Conservation (phyloP, 768 basidiomycete genomes). For the Mycena pura region DNA sequence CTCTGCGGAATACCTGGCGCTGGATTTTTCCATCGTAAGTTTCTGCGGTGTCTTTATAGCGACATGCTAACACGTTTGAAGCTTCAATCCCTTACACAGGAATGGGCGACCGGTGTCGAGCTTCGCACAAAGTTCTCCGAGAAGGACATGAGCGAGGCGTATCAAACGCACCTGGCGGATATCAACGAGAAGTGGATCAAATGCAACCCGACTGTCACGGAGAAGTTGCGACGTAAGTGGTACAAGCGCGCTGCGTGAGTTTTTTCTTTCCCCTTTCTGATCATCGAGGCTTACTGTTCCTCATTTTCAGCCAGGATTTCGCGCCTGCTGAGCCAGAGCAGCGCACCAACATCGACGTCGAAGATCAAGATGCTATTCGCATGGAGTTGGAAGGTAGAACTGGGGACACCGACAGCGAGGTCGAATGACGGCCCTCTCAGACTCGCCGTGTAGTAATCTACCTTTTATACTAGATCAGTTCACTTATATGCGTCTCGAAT, state of each 20-base stretch:
- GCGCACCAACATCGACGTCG: too few relatives aligned
- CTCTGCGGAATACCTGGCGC: background rate
- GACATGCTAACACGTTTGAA: background rate
- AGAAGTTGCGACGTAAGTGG: background rate
- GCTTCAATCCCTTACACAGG: background rate
- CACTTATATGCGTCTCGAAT: too few relatives aligned
- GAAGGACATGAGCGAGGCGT: background rate
- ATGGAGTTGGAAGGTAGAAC: too few relatives aligned
- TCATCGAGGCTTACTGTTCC: too few relatives aligned
- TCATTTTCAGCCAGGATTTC: too few relatives aligned
- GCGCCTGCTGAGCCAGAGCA: too few relatives aligned
- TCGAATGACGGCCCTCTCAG: too few relatives aligned
- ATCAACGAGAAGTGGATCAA: background rate
- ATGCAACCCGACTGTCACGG: background rate
- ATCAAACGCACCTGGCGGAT: background rate
- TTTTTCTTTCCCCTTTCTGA: too few relatives aligned
- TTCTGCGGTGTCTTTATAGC: background rate
- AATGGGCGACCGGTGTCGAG: background rate
- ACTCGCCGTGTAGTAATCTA: too few relatives aligned
- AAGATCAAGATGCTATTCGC: too few relatives aligned
- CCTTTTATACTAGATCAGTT: too few relatives aligned
- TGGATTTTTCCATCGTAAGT: background rate
- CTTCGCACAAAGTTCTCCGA: background rate
- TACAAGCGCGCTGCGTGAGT: background rate
- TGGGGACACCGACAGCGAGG: too few relatives aligned